phyloP scores from a whole-genome alignment of 352 stramenopile genomes.

The Phytopythium mirpurense region DNA sequence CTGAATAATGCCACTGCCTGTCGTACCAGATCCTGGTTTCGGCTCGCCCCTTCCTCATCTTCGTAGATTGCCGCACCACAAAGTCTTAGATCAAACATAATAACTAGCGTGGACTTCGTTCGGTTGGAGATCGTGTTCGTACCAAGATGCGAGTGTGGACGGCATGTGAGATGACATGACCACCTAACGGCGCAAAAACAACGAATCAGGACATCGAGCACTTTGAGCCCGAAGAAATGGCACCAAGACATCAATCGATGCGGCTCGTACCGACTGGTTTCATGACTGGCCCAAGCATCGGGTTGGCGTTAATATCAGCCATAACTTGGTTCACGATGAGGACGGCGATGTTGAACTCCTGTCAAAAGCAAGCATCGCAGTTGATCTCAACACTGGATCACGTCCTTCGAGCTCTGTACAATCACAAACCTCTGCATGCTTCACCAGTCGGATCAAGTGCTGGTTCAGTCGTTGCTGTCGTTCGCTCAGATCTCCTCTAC shows the following conservation, averaged over 20 bases:
- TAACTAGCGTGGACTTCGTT: no score
- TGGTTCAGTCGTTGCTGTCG: conserved; percentile 89
- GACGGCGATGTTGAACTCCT: conserved; percentile 94
- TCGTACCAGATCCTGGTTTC: conserved; percentile 85
- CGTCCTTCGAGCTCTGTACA: not conserved
- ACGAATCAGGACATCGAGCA: not conserved
- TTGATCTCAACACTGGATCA: not conserved
- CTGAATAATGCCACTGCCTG: not conserved
- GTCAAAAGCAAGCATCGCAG: conserved; percentile 2
- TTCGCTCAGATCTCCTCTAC: conserved; percentile 48
- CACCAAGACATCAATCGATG: not conserved
- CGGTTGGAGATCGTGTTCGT: not conserved
- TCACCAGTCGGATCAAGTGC: conserved; percentile 83
- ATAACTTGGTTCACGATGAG: conserved; percentile 91
- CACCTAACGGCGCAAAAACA: conserved; percentile 21
- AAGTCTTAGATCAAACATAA: no score
- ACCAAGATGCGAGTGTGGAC: conserved; percentile 95
- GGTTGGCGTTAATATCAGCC: conserved; percentile 76
- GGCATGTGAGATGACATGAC: conserved; percentile 95
- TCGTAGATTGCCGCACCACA: no score
- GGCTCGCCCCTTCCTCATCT: conserved; percentile 90
- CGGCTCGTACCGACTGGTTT: conserved; percentile 75
- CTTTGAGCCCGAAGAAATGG: not conserved
- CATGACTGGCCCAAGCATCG: conserved; percentile 80
- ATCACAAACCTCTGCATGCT: conserved; percentile 53